Evolutionary conservation across 2,329 filamentous ascomycete genomes (phyloP).

Genomic region (Thermoascus crustaceus): DNA sequence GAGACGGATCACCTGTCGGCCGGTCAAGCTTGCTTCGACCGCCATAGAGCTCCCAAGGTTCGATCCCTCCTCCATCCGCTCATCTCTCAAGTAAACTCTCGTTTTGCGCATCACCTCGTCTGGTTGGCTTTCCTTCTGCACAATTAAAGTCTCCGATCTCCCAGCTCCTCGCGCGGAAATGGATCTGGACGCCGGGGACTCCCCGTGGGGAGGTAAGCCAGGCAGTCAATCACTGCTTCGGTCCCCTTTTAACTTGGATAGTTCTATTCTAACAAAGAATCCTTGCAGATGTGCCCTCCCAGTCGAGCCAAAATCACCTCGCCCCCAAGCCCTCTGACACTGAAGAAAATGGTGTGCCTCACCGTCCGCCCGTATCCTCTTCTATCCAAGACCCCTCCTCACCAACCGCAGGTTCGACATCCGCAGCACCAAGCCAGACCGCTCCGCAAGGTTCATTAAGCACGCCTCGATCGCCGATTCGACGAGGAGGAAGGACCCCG

Average conservation of each 20-base stretch:
- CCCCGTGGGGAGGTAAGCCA: conserved; percentile 42
- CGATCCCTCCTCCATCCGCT: conserved; percentile 2
- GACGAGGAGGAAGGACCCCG: conserved; percentile 44
- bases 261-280: conserved; percentile 17
- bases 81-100: conserved; percentile 3
- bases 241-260: no score
- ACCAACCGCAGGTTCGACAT: conserved; percentile 13
- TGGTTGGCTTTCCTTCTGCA: not conserved
- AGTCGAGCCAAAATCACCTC: conserved; percentile 24
- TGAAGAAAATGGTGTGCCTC: conserved; percentile 24
- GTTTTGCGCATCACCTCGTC: conserved; percentile 1
- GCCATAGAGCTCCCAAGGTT: not conserved
- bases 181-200: conserved; percentile 39
- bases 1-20: not conserved
- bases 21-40: not conserved
- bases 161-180: conserved; percentile 14
- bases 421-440: conserved; percentile 21
- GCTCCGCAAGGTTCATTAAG: conserved; percentile 31
- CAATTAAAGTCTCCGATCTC: not conserved
- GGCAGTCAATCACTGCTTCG: conserved; percentile 18
- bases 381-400: conserved; percentile 10
- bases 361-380: conserved; percentile 3
- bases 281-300: conserved; percentile 39
- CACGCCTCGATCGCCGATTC: conserved; percentile 40
- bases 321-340: conserved; percentile 18